Conservation (phyloP, 1,139 yeast species). For the Pichia inconspicua region DNA sequence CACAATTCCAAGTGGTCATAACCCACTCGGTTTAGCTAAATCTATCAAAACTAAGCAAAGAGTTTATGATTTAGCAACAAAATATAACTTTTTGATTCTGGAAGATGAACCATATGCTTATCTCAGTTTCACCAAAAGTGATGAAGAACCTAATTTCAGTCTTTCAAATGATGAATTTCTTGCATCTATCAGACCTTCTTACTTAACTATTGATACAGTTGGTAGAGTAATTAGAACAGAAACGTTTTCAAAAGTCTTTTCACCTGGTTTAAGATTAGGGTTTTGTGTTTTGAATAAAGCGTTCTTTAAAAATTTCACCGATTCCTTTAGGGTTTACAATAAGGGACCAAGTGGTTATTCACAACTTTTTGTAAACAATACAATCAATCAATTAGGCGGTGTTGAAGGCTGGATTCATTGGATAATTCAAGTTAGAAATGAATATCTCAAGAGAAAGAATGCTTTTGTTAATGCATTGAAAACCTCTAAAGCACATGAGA, state of each 20-base stretch:
- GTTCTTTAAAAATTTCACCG: slow-evolving; percentile 37
- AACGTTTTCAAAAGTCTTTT: slow-evolving; percentile 77
- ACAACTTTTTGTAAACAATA: slow-evolving; percentile 35
- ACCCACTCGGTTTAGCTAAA: slow-evolving; percentile 80
- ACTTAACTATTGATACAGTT: slow-evolving; percentile 59
- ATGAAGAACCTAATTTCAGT: slow-evolving; percentile 19
- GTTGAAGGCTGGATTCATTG: slow-evolving; percentile 61
- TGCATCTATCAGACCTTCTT: slow-evolving; percentile 53
- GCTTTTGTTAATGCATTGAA: slow-evolving; percentile 33
- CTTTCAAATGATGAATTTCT: slow-evolving; percentile 47
- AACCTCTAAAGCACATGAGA: slow-evolving; percentile 30
- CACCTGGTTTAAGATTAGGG: slow-evolving; percentile 83
- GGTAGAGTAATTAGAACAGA: slow-evolving; percentile 83
- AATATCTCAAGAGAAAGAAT: slow-evolving; percentile 52
- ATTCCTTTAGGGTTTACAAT: slow-evolving; percentile 33
- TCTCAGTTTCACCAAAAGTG: slow-evolving; percentile 31
- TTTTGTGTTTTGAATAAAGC: slow-evolving; percentile 67
- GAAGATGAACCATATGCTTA: slow-evolving; percentile 92
- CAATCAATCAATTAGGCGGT: slow-evolving; percentile 34
- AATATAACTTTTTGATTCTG: slow-evolving; percentile 64
- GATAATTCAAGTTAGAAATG: slow-evolving; percentile 53
- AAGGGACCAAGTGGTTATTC: slow-evolving; percentile 42
- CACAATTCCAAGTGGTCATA: slow-evolving; percentile 82
- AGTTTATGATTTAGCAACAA: slow-evolving; percentile 60
- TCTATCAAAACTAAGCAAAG: slow-evolving; percentile 52